Evolutionary conservation across 2,329 filamentous ascomycete genomes (phyloP).

Genomic region (Trichoderma hamatum): DNA sequence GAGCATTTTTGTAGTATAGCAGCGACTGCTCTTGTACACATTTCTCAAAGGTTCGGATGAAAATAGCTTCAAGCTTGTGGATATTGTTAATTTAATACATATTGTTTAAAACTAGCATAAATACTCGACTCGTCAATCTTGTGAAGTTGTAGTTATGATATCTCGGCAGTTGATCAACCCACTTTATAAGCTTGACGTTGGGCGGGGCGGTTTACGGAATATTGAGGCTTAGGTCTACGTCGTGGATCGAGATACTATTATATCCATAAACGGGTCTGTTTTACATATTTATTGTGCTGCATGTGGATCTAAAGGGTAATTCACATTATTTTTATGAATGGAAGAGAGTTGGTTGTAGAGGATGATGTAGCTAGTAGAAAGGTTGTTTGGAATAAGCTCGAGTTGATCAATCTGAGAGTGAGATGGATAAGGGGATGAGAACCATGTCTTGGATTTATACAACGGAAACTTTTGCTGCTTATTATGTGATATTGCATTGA

Average conservation of each 20-base stretch:
- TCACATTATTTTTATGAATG: neutral
- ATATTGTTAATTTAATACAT: neutral
- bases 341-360: no score
- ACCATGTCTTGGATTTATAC: neutral
- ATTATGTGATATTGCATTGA: neutral
- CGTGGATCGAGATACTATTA: neutral
- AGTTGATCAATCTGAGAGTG: neutral
- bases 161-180: neutral
- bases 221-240: neutral
- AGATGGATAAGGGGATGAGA: neutral
- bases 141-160: neutral
- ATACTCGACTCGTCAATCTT: neutral
- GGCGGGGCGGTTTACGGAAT: neutral
- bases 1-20: neutral
- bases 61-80: neutral
- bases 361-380: neutral
- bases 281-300: neutral
- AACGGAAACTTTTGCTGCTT: neutral
- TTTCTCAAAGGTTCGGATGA: neutral
- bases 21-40: neutral
- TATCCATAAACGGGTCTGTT: neutral
- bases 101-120: neutral
- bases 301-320: neutral
- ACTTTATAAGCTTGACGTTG: conserved; percentile 2
- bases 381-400: neutral